These are phyloP conservation scores for Phytopythium helicoides DNA, from an alignment of 352 stramenopile species.

Conservation along the genomic window DNA sequence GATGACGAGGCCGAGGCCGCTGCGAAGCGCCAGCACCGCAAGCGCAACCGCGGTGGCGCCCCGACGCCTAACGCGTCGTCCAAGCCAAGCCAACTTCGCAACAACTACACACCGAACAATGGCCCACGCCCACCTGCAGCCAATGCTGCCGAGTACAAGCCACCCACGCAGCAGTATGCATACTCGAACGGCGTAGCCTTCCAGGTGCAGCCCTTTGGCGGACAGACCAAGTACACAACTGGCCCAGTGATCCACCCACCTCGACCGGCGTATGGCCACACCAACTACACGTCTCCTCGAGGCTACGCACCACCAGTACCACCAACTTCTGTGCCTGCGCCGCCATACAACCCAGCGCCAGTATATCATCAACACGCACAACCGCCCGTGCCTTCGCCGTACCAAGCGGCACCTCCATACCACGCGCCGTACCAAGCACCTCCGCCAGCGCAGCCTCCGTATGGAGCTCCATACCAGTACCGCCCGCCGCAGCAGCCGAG, in stretches of 20 bases:
- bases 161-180: conserved; percentile 3
- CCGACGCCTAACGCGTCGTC: background rate
- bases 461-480: conserved; percentile 23
- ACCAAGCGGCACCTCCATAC: conserved; percentile 27
- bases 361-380: conserved; percentile 23
- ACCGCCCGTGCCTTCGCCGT: conserved; percentile 17
- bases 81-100: background rate
- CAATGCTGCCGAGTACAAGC: conserved; percentile 3
- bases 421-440: conserved; percentile 23
- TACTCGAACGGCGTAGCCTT: conserved; percentile 13
- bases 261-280: conserved; percentile 21
- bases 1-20: conserved; percentile 80
- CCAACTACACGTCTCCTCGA: conserved; percentile 35
- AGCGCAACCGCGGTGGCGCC: conserved; percentile 46
- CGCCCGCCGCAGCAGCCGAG: conserved; percentile 12
- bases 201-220: conserved; percentile 42
- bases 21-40: conserved; percentile 66
- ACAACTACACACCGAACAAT: background rate
- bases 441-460: conserved; percentile 10
- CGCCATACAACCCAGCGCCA: conserved; percentile 20
- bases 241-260: conserved; percentile 7
- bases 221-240: conserved; percentile 53
- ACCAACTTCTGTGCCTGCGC: conserved; percentile 15
- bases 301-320: conserved; percentile 11
- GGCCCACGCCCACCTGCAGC: background rate